Percentiles rank a stretch among this genome's conserved stretches.
Conservation (phyloP, 2,329 filamentous ascomycete genomes). For the Sporothrix sp. region DNA sequence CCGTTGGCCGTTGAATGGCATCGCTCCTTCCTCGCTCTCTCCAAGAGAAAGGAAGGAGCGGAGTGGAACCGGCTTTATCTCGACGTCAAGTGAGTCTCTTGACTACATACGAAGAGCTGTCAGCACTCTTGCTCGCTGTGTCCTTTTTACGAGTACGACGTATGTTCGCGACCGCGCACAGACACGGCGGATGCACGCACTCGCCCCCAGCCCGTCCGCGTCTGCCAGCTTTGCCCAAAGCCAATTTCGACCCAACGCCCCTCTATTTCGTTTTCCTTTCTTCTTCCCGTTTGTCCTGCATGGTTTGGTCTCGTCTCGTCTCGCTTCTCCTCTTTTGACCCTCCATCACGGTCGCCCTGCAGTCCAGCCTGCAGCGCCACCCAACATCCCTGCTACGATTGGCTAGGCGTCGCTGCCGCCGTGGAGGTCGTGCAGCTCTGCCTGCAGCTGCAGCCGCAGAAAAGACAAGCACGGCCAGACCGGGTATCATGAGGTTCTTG, state of each 20-base stretch:
- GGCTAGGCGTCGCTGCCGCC: not conserved
- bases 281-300: not conserved
- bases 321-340: conserved; percentile 7
- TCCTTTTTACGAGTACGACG: too few relatives aligned
- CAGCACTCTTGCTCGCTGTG: too few relatives aligned
- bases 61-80: too few relatives aligned
- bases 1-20: too few relatives aligned
- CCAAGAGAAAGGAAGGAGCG: too few relatives aligned
- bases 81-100: too few relatives aligned
- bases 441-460: not conserved
- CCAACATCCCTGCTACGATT: not conserved
- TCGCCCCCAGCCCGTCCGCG: too few relatives aligned
- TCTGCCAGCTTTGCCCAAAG: not conserved
- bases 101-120: too few relatives aligned
- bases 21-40: not conserved
- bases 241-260: conserved; percentile 3
- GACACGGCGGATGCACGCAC: not conserved
- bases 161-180: not conserved
- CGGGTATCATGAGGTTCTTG: not conserved
- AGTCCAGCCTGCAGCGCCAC: not conserved
- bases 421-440: not conserved
- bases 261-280: not conserved
- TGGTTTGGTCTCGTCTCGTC: not conserved
- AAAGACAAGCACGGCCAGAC: not conserved
- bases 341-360: not conserved